Evolutionary conservation across 345 rosid species (phyloP), one percentile per base, ranked within the genome.

Genomic region (Gossypium anomalum): DNA sequence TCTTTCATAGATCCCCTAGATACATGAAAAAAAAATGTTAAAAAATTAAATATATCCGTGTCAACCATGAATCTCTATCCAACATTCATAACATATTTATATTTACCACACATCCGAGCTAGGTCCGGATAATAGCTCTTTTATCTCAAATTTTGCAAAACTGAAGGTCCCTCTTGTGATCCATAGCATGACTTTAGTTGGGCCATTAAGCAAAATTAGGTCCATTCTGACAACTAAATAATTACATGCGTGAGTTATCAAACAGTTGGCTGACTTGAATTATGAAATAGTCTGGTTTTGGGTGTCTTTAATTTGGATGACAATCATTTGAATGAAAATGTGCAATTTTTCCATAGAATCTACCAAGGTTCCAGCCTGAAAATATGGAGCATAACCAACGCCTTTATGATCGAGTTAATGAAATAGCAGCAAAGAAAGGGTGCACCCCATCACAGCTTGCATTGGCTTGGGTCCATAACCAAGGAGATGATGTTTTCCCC

Each of bases 361-460:
- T 80, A 0, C 86, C 92, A 1, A 91, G 97, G 85, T 85, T 91
- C 82, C 87, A 56, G 58, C 77, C 82, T 15, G 93, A 92, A 79
- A 92, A 86, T 67, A 60, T 88, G 57, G 89, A 85, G 38, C 86
- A 87, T 70, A 88, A 88, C 78, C 70, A 60, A 53, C 72, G 70
- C 14, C 43, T 88, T 0, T 89, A 79, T 3, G 86, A 87, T 66
- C 76, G 62, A 14, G 87, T 88, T 25, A 80, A 63, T 53, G 89
- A 76, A 63, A 87, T 91, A 16, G 86, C 91, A 0, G 69, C 55
- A 4, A 85, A 77, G 78, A 89, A 89, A 66, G 81, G 84, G 0
- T 89, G 93, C 85, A 83, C 88, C 27, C 78, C 90, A 0, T 85
- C 82, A n/a, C 91, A 89, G 79, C 82, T 91, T 61, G 94, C 93